Evolutionary conservation across 1,284 basidiomycete species (phyloP).

Genomic region (Porogramme epimiltina): DNA sequence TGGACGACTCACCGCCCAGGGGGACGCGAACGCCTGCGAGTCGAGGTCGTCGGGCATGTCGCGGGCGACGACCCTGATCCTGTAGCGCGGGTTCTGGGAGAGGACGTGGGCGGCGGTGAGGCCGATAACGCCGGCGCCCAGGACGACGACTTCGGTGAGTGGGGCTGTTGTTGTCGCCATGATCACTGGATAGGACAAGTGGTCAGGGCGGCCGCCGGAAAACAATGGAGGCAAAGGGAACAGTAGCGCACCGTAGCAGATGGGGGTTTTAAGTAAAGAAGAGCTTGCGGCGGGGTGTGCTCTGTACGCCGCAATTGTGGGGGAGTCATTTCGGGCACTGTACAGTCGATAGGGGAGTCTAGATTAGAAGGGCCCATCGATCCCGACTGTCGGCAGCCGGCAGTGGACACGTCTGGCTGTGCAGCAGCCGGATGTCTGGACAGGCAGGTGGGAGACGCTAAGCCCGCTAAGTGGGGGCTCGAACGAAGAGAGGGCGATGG

Average conservation of each 20-base stretch:
- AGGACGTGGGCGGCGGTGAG: constrained; percentile 46
- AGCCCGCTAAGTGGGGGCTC: too few relatives aligned
- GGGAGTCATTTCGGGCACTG: too few relatives aligned
- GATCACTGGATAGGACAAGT: too few relatives aligned
- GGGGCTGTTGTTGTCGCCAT: not conserved
- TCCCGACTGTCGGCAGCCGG: too few relatives aligned
- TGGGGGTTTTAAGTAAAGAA: not conserved
- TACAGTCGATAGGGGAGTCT: too few relatives aligned
- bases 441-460: too few relatives aligned
- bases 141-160: constrained; percentile 39
- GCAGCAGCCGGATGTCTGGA: too few relatives aligned
- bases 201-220: not conserved
- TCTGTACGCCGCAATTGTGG: too few relatives aligned
- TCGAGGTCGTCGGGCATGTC: constrained; percentile 66
- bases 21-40: constrained; percentile 64
- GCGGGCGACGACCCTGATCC: constrained; percentile 61
- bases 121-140: constrained; percentile 57
- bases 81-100: constrained; percentile 34
- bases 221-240: too few relatives aligned
- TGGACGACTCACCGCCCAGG: constrained; percentile 65
- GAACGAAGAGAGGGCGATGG: not conserved
- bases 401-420: too few relatives aligned
- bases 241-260: not conserved
- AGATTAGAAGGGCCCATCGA: too few relatives aligned
- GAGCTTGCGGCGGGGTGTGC: too few relatives aligned